A percentile compares a stretch with the other conserved stretches of the same genome.
These are phyloP conservation scores for Filobasidium uniguttulatum DNA, from an alignment of 1,284 basidiomycete genomes.

Conservation along the genomic window DNA sequence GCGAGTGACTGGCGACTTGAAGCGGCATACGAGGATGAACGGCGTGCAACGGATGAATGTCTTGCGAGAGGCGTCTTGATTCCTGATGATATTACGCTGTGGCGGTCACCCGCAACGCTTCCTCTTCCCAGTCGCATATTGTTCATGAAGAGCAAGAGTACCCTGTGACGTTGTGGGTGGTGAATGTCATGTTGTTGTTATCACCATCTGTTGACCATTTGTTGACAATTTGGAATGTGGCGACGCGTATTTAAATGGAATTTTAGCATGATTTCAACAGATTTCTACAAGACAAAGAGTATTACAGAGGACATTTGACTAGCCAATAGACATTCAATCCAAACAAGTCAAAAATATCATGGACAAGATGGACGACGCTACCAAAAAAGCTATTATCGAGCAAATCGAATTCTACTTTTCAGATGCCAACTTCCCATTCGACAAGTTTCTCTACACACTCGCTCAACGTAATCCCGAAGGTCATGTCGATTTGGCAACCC, in stretches of 20 bases:
- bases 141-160: background rate
- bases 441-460: slow-evolving; percentile 95
- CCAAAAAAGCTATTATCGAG: slow-evolving; percentile 12
- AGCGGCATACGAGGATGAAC: slow-evolving; percentile 45
- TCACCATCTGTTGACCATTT: background rate
- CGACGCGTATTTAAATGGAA: too few species aligned
- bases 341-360: background rate
- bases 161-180: background rate
- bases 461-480: slow-evolving; percentile 61
- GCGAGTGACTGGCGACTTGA: slow-evolving; percentile 40
- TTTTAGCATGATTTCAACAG: too few species aligned
- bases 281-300: too few species aligned
- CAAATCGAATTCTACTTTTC: slow-evolving; percentile 42
- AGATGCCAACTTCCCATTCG: slow-evolving; percentile 88
- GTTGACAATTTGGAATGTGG: background rate
- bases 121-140: background rate
- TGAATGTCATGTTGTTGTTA: background rate
- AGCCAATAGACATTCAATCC: slow-evolving; percentile 16
- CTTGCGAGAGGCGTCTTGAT: slow-evolving; percentile 6
- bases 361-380: too few species aligned
- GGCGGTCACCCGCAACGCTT: background rate
- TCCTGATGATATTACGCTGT: background rate
- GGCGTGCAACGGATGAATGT: slow-evolving; percentile 41
- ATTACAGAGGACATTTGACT: slow-evolving; percentile 38
- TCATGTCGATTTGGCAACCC: slow-evolving; percentile 77